These are phyloP conservation scores for Colletotrichum sansevieriae DNA, from an alignment of 2,329 filamentous ascomycete genomes.

Conservation along the genomic window DNA sequence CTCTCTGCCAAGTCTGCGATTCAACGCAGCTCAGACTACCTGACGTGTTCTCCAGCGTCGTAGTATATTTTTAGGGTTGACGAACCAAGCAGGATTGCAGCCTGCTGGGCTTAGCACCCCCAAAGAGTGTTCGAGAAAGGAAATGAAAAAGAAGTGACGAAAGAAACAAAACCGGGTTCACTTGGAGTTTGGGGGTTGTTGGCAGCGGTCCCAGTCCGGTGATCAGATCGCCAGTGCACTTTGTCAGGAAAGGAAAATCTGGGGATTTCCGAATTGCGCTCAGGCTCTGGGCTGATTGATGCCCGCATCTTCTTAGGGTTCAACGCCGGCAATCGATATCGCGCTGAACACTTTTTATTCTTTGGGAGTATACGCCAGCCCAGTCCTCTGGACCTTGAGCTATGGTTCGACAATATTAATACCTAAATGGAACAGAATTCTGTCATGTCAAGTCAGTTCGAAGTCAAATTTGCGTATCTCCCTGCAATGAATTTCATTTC, in stretches of 20 bases:
- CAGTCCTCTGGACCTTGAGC: constrained; percentile 1
- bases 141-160: constrained; percentile 17
- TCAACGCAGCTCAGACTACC: background rate
- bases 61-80: constrained; percentile 17
- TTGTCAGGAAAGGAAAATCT: constrained; percentile 5
- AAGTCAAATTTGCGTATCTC: background rate
- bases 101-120: background rate
- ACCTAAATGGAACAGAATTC: background rate
- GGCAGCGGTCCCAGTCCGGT: constrained; percentile 10
- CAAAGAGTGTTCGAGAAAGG: constrained; percentile 3
- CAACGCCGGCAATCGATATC: no score
- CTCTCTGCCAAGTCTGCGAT: constrained; percentile 10
- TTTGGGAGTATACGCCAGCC: background rate
- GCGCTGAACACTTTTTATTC: background rate
- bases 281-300: background rate
- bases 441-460: constrained; percentile 17
- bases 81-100: background rate
- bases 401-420: background rate
- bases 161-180: constrained; percentile 3
- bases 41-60: background rate
- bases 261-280: constrained; percentile 7
- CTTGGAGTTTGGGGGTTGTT: background rate
- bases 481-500: background rate
- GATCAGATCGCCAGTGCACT: constrained; percentile 33
- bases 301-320: background rate